Percentiles rank a stretch among this genome's conserved stretches.
phyloP scores from a whole-genome alignment of 345 rosid species.

The Boechera retrofracta region DNA sequence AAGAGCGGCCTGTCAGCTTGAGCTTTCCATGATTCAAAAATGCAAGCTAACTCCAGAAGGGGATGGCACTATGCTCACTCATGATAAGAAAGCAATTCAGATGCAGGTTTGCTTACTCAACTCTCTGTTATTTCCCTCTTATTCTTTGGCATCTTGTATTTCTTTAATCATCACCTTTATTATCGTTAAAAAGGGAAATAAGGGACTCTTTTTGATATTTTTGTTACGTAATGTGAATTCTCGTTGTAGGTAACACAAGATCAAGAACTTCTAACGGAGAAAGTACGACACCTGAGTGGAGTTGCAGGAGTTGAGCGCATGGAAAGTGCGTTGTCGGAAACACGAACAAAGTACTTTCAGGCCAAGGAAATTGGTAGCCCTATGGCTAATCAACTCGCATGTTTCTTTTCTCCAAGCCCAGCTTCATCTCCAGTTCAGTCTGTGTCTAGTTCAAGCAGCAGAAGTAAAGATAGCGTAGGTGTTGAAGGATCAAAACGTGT shows the following conservation, averaged over 20 bases:
- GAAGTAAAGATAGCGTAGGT: constrained; percentile 36
- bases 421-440: constrained; percentile 48
- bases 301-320: constrained; percentile 76
- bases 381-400: constrained; percentile 49
- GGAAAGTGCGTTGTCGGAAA: constrained; percentile 77
- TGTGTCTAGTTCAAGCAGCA: constrained; percentile 43
- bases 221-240: constrained; percentile 6
- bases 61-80: constrained; percentile 61
- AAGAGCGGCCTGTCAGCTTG: constrained; percentile 98
- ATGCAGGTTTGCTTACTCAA: constrained; percentile 62
- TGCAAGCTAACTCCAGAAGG: constrained; percentile 81
- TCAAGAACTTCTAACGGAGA: constrained; percentile 82
- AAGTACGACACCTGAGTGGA: constrained; percentile 79
- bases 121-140: constrained; percentile 1
- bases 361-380: constrained; percentile 67
- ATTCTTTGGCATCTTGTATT: not conserved
- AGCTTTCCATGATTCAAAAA: constrained; percentile 94
- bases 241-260: constrained; percentile 74
- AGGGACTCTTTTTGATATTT: not conserved
- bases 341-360: constrained; percentile 65
- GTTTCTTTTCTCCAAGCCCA: constrained; percentile 57
- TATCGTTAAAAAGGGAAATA: not conserved
- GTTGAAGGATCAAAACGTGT: constrained; percentile 59
- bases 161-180: not conserved
- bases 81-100: constrained; percentile 93